These are phyloP conservation scores for Pseudonitzschia pungens DNA, from an alignment of 108 stramenopile species.

Conservation along the genomic window DNA sequence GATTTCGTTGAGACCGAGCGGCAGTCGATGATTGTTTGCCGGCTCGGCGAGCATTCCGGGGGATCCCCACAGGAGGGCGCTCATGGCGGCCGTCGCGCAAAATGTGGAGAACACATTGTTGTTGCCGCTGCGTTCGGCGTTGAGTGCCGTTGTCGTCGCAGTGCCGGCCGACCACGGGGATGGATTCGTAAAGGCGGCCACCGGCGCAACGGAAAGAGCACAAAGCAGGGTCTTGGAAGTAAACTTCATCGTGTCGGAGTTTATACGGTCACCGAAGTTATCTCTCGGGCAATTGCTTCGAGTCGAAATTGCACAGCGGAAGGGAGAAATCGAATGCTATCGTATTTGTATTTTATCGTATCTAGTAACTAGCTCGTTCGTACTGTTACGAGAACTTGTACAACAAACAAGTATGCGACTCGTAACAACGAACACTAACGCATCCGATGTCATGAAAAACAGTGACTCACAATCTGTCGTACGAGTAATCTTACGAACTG, in stretches of 20 bases:
- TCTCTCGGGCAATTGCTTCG: background rate
- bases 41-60: conserved; percentile 15
- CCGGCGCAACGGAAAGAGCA: background rate
- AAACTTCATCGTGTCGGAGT: conserved; percentile 7
- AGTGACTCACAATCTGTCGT: conserved; percentile 9
- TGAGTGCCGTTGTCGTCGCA: conserved; percentile 8
- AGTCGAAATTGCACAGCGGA: background rate
- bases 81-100: conserved; percentile 29
- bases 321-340: background rate
- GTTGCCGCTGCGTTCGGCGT: conserved; percentile 1
- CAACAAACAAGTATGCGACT: background rate
- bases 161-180: background rate
- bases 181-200: conserved; percentile 6
- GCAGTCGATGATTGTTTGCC: background rate
- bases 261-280: too few species aligned
- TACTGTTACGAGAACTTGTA: too few species aligned
- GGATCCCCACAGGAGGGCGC: conserved; percentile 21
- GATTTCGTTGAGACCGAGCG: background rate
- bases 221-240: conserved; percentile 7
- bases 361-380: too few species aligned
- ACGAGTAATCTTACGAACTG: too few species aligned
- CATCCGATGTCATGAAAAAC: conserved; percentile 6
- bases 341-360: background rate
- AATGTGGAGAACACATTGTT: conserved; percentile 17
- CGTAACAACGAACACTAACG: background rate